phyloP scores from a whole-genome alignment of 768 basidiomycete genomes.

The Boletus subparvulus region DNA sequence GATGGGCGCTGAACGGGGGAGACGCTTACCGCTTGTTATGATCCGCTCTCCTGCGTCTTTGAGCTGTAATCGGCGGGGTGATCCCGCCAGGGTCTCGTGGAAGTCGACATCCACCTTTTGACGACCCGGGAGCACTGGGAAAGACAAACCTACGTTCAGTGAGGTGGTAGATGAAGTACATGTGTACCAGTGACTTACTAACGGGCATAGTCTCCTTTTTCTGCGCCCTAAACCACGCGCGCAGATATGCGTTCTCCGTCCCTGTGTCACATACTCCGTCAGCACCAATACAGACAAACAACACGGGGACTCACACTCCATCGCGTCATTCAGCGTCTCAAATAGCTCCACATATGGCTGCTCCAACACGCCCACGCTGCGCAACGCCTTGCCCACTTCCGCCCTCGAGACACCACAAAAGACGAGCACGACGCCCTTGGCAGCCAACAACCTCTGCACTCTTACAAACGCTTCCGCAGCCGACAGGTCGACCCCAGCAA shows the following conservation, averaged over 20 bases:
- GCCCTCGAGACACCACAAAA: slow-evolving; percentile 80
- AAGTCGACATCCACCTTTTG: slow-evolving; percentile 49
- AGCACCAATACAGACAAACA: slow-evolving; percentile 6
- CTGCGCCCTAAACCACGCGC: slow-evolving; percentile 71
- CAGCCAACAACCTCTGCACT: slow-evolving; percentile 75
- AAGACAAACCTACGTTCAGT: neutral
- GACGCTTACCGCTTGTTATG: slow-evolving; percentile 54
- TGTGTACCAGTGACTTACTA: slow-evolving; percentile 38
- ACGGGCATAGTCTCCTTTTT: slow-evolving; percentile 50
- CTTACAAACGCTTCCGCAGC: slow-evolving; percentile 94
- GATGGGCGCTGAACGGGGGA: neutral
- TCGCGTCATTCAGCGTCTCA: slow-evolving; percentile 78
- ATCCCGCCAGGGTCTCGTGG: slow-evolving; percentile 45
- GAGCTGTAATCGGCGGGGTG: slow-evolving; percentile 67
- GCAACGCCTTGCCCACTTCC: slow-evolving; percentile 67
- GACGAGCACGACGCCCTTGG: slow-evolving; percentile 79
- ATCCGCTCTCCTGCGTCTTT: slow-evolving; percentile 71
- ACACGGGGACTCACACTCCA: slow-evolving; percentile 70
- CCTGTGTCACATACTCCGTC: slow-evolving; percentile 39
- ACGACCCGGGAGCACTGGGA: slow-evolving; percentile 56
- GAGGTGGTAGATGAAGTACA: neutral
- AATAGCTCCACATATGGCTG: slow-evolving; percentile 80
- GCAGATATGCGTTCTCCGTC: slow-evolving; percentile 93
- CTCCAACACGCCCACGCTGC: slow-evolving; percentile 78
- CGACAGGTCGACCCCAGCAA: slow-evolving; percentile 90